Evolutionary conservation across 805 yeast species (phyloP), one percentile per base, ranked within the genome.

Genomic region (Starmerella apis): DNA sequence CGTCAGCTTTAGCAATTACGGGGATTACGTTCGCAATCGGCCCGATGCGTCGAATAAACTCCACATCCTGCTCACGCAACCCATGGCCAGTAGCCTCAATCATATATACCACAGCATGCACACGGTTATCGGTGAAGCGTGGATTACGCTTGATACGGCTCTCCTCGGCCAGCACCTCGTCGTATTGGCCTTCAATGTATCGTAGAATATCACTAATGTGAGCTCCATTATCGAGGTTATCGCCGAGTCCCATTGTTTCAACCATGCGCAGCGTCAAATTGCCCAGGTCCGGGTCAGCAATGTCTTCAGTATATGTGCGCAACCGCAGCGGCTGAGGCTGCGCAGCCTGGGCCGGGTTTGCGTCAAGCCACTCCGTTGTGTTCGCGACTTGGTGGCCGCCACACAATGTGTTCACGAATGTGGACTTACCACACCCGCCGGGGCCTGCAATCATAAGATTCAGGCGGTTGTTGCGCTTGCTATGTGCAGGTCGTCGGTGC

Each of bases 391-490:
- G 92, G 44, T 61, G 52, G 84, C 95, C 81, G 22, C 53, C 53
- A 69, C 96, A 87, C 48, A 87, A 72, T 32, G 94, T 83, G 69
- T 88, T 87, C 64, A 88, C 85, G 61, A 87, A 82, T 4, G 95
- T 87, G n/a, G 95, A 83, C 64, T 95, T 77, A 16, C 96, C 96
- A 42, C 80, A 71, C 2, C 96, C 96, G 81, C 80, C 78, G 63
- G 84, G 83, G 38, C 96, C 96, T 49, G 86, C 81, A 33, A 85
- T 80, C 90, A 87, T 81, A 52, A 84, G 65, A 20, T 94, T 82
- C 71, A 87, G 86, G 62, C 84, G 85, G 69, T 52, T 51, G 48
- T 56, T 56, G 18, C 57, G 53, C 56, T 54, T 54, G 49, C 55
- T 51, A 33, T 48, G 56, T 4, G 46, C 52, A 16, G 56, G 49